A percentile compares a stretch with the other conserved stretches of the same genome.
Conservation (phyloP, 176 grass and related monocot genomes). For the Lolium rigidum region DNA sequence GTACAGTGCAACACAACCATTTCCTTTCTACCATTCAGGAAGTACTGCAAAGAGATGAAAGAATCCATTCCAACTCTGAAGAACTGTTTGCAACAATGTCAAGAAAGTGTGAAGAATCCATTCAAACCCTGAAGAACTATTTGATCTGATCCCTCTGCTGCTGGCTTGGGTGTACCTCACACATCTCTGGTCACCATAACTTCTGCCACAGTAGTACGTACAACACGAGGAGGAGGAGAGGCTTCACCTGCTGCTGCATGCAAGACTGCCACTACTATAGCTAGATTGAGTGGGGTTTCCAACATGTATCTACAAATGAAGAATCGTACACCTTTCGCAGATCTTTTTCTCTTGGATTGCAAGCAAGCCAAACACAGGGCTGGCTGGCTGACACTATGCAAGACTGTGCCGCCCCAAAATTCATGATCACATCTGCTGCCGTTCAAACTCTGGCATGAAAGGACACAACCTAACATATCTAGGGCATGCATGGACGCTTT, state of each 20-base stretch:
- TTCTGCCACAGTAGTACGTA: constrained; percentile 24
- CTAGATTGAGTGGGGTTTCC: constrained; percentile 56
- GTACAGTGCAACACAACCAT: background rate
- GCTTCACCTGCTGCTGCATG: background rate
- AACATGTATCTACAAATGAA: constrained; percentile 29
- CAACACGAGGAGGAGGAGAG: constrained; percentile 12
- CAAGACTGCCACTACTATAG: constrained; percentile 18
- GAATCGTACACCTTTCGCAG: constrained; percentile 29
- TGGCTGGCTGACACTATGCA: constrained; percentile 1
- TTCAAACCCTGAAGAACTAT: background rate
- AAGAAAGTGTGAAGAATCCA: background rate
- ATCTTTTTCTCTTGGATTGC: constrained; percentile 42
- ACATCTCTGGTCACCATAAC: constrained; percentile 29
- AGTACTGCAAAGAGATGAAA: background rate
- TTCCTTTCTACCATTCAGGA: background rate
- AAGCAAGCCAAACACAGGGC: constrained; percentile 39
- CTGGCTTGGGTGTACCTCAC: constrained; percentile 25
- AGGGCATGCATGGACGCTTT: constrained; percentile 31
- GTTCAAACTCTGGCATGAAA: constrained; percentile 46
- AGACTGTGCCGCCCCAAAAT: constrained; percentile 29
- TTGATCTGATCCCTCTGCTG: background rate
- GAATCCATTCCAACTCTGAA: constrained; percentile 21
- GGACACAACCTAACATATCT: constrained; percentile 10
- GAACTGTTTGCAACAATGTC: background rate
- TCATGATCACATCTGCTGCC: constrained; percentile 43